phyloP scores from a whole-genome alignment of 2,329 filamentous ascomycete genomes.

The Aspergillus eucalypticola region DNA sequence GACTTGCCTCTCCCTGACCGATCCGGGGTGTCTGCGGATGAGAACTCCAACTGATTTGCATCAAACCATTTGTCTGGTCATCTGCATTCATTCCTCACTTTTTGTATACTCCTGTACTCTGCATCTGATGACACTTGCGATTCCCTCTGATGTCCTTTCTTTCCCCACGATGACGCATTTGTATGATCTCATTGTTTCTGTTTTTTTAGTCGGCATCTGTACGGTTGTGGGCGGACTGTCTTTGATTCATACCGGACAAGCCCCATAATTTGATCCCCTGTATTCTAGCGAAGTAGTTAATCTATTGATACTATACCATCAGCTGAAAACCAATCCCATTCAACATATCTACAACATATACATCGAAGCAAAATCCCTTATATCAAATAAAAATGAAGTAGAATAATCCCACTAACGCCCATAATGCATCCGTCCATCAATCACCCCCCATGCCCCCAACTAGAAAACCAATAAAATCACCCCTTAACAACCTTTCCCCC shows the following conservation, averaged over 20 bases:
- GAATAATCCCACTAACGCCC: not conserved
- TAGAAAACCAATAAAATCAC: constrained; percentile 18
- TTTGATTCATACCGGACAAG: constrained; percentile 13
- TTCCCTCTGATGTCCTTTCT: not conserved
- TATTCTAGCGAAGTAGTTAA: constrained; percentile 20
- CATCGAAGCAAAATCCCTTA: no score
- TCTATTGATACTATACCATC: not conserved
- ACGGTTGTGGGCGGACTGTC: constrained; percentile 12
- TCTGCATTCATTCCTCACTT: not conserved
- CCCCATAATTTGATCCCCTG: constrained; percentile 18
- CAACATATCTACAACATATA: not conserved
- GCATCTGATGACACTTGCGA: constrained; percentile 17
- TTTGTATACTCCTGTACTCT: constrained; percentile 13
- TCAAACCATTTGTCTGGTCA: no score
- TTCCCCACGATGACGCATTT: not conserved
- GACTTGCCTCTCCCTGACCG: constrained; percentile 38
- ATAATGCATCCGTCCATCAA: not conserved
- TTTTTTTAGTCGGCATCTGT: constrained; percentile 4
- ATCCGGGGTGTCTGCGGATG: constrained; percentile 16
- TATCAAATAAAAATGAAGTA: not conserved
- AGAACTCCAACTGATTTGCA: not conserved
- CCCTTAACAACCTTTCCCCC: constrained; percentile 35
- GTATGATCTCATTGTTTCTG: constrained; percentile 7
- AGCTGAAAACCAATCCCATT: not conserved
- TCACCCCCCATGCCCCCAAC: not conserved